Evolutionary conservation across 306 rosid species (phyloP).

Genomic region (Datisca glomerata): DNA sequence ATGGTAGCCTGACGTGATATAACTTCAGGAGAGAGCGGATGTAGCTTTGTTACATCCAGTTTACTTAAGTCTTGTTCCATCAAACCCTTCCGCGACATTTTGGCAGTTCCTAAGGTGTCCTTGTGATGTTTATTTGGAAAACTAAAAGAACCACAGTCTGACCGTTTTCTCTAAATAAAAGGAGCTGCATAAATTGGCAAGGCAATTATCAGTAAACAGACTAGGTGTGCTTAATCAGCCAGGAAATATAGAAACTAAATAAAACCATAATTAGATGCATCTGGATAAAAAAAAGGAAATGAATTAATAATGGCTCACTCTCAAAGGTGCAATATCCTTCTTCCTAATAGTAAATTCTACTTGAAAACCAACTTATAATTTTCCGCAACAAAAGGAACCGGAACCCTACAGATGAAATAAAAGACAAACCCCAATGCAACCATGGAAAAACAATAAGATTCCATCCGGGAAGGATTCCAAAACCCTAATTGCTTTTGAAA

Average conservation of each 20-base stretch:
- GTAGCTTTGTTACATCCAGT: slow-evolving; percentile 76
- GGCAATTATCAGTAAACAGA: no score
- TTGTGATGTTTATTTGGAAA: not conserved
- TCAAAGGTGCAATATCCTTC: no score
- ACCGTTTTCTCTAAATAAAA: not conserved
- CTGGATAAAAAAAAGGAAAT: no score
- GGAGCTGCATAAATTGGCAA: not conserved
- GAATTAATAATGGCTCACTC: no score
- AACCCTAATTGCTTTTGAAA: not conserved
- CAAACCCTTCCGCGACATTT: slow-evolving; percentile 82
- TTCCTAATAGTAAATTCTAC: no score
- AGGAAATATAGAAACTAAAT: no score
- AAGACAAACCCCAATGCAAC: not conserved
- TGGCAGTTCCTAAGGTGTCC: slow-evolving; percentile 14
- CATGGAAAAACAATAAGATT: no score
- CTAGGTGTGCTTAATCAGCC: no score
- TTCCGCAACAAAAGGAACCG: no score
- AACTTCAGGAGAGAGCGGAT: slow-evolving; percentile 93
- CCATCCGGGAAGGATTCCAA: not conserved
- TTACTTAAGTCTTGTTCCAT: slow-evolving; percentile 91
- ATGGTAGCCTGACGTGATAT: slow-evolving; percentile 96
- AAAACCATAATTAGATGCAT: no score
- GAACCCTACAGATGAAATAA: no score
- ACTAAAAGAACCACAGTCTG: not conserved
- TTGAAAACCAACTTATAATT: no score